phyloP scores from a whole-genome alignment of 257 asterid genomes.

The Paraleonurus japonicus region DNA sequence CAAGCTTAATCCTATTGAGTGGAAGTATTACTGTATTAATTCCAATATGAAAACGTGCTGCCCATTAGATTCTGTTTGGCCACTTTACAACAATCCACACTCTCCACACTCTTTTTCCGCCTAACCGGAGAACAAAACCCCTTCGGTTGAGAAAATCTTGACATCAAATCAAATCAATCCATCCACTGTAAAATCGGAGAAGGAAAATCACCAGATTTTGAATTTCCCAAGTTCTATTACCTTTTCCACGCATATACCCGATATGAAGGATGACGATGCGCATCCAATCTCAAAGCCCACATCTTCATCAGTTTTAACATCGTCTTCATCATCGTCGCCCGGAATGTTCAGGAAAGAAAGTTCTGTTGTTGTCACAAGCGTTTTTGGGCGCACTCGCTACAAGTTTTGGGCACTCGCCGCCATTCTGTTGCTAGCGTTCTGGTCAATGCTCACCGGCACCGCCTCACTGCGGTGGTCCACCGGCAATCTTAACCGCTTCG shows the following conservation, averaged over 20 bases:
- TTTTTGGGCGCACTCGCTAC: slow-evolving; percentile 50
- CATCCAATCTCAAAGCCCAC: slow-evolving; percentile 69
- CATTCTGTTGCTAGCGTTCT: slow-evolving; percentile 60
- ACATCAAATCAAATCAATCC: too few relatives aligned
- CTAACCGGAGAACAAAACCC: too few relatives aligned
- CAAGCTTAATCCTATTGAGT: too few relatives aligned
- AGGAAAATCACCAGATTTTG: too few relatives aligned
- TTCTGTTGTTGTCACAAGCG: slow-evolving; percentile 4
- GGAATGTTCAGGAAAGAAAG: slow-evolving; percentile 20
- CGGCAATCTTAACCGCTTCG: slow-evolving; percentile 39
- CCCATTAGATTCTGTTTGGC: too few relatives aligned
- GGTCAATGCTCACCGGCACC: slow-evolving; percentile 73
- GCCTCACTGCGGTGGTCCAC: slow-evolving; percentile 56
- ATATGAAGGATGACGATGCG: slow-evolving; percentile 65
- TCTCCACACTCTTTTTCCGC: too few relatives aligned
- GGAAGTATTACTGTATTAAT: too few relatives aligned
- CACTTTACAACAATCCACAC: too few relatives aligned
- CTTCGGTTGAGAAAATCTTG: too few relatives aligned
- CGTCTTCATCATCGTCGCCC: slow-evolving; percentile 10
- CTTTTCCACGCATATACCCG: background rate
- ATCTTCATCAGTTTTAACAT: slow-evolving; percentile 27
- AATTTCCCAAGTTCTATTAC: background rate
- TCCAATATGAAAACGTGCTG: too few relatives aligned
- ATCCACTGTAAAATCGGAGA: too few relatives aligned
- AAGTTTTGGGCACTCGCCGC: slow-evolving; percentile 62